These are phyloP conservation scores for Solanum appendiculatum DNA, from an alignment of 257 asterid genomes.

Conservation along the genomic window DNA sequence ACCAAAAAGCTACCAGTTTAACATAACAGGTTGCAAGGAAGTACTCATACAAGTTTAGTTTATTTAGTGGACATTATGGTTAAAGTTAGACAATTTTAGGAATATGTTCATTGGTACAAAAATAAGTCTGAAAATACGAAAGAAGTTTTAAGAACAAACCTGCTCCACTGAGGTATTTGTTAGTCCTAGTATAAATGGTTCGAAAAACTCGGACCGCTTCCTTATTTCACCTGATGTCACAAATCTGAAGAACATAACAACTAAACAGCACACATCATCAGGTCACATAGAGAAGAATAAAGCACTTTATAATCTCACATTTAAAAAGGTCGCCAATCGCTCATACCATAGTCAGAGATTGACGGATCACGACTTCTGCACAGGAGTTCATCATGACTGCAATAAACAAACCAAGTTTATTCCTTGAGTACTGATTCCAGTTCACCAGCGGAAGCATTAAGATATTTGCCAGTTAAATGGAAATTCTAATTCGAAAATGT, in stretches of 20 bases:
- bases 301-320: background rate
- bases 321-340: background rate
- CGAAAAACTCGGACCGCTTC: conserved; percentile 82
- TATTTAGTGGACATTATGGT: background rate
- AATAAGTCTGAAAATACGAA: background rate
- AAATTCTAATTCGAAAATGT: background rate
- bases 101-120: background rate
- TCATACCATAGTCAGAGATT: conserved; percentile 86
- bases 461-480: background rate
- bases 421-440: background rate
- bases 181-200: conserved; percentile 77
- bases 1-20: background rate
- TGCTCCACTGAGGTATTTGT: conserved; percentile 70
- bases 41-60: background rate
- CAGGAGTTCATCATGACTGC: conserved; percentile 83
- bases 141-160: conserved; percentile 29
- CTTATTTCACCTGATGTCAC: conserved; percentile 89
- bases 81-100: background rate
- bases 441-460: background rate
- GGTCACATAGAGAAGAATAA: background rate
- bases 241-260: conserved; percentile 98
- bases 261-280: conserved; percentile 17
- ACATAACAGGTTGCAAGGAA: background rate
- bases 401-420: background rate
- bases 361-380: conserved; percentile 82